phyloP scores from a whole-genome alignment of 1,139 yeast genomes.

The Trichomonascaceae sp. region DNA sequence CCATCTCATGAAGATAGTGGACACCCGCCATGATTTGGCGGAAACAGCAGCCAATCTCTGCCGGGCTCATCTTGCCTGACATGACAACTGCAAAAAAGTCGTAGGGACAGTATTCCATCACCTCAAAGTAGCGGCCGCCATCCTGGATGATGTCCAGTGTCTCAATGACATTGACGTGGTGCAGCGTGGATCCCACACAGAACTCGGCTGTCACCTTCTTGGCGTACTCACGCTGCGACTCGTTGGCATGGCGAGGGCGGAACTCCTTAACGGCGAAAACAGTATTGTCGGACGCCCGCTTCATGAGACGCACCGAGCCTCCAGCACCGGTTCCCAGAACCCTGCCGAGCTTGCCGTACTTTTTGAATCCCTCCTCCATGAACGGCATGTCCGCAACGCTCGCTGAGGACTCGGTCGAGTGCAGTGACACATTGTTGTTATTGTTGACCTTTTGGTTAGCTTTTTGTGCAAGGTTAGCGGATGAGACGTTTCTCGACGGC shows the following conservation, averaged over 20 bases:
- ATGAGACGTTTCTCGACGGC: slow-evolving; percentile 6
- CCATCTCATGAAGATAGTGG: slow-evolving; percentile 67
- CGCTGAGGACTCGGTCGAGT: slow-evolving; percentile 1
- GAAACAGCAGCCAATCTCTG: slow-evolving; percentile 80
- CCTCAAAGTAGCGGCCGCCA: slow-evolving; percentile 75
- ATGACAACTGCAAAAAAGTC: slow-evolving; percentile 96
- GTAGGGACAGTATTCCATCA: slow-evolving; percentile 95
- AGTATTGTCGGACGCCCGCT: slow-evolving; percentile 65
- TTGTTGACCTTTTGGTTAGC: too few relatives aligned
- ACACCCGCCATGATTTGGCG: slow-evolving; percentile 81
- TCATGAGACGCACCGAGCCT: slow-evolving; percentile 82
- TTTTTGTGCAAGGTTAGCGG: slow-evolving; percentile 6
- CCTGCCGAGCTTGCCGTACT: slow-evolving; percentile 83
- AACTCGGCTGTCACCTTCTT: slow-evolving; percentile 95
- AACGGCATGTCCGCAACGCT: slow-evolving; percentile 22
- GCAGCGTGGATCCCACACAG: slow-evolving; percentile 90
- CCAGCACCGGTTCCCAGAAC: slow-evolving; percentile 97
- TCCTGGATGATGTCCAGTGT: slow-evolving; percentile 88
- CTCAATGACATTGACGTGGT: slow-evolving; percentile 87
- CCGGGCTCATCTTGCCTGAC: slow-evolving; percentile 84
- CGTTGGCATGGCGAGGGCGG: slow-evolving; percentile 73
- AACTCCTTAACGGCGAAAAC: slow-evolving; percentile 96
- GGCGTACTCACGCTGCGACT: slow-evolving; percentile 77
- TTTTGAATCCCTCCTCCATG: slow-evolving; percentile 36
- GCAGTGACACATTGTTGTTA: not conserved